A percentile compares a stretch with the other conserved stretches of the same genome.
Evolutionary conservation across 2,329 filamentous ascomycete genomes (phyloP).

Genomic region (Epichloe bromicola): DNA sequence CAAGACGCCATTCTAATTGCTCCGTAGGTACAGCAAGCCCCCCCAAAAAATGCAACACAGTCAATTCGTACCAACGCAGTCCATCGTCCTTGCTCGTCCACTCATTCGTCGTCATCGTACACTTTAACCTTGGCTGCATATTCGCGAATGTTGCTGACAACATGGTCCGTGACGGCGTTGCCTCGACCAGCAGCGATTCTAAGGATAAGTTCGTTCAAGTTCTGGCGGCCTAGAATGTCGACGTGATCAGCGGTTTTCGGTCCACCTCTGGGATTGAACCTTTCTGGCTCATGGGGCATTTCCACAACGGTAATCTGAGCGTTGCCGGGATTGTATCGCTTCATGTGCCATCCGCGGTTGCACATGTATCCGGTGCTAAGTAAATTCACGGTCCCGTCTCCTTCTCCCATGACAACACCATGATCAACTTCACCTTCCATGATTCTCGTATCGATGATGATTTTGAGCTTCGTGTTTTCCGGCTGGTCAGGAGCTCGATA

Average conservation of each 20-base stretch:
- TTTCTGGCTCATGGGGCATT: constrained; percentile 92
- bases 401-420: constrained; percentile 90
- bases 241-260: constrained; percentile 78
- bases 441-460: constrained; percentile 57
- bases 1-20: neutral
- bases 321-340: constrained; percentile 81
- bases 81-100: neutral
- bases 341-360: constrained; percentile 84
- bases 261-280: constrained; percentile 70
- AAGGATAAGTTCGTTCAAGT: constrained; percentile 81
- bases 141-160: constrained; percentile 68
- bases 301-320: constrained; percentile 75
- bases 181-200: constrained; percentile 77
- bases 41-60: neutral
- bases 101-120: constrained; percentile 44
- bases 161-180: constrained; percentile 60
- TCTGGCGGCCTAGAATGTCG: constrained; percentile 82
- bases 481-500: constrained; percentile 61
- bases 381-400: constrained; percentile 91
- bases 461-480: constrained; percentile 52
- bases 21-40: neutral
- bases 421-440: constrained; percentile 57
- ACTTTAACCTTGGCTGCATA: constrained; percentile 79
- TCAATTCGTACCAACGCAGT: neutral
- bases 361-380: constrained; percentile 94